These are phyloP conservation scores for Trypanosoma vivax DNA, from an alignment of 208 protist species.

Conservation along the genomic window DNA sequence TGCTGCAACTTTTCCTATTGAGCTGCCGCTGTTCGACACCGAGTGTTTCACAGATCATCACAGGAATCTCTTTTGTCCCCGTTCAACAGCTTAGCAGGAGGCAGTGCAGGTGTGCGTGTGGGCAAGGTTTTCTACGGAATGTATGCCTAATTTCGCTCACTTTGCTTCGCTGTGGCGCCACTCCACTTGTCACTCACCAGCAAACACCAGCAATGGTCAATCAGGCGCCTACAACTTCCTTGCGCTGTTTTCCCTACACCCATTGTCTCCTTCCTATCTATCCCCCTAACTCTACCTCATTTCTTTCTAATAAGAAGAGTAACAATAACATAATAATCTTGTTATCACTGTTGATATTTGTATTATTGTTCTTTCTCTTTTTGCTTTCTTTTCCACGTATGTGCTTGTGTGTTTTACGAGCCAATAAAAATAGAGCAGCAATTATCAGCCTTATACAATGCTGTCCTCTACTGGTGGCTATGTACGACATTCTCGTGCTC, in stretches of 20 bases:
- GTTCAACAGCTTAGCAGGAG: too few relatives aligned
- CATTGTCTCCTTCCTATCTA: not conserved
- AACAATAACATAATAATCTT: not conserved
- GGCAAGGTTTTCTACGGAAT: too few relatives aligned
- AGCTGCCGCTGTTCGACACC: too few relatives aligned
- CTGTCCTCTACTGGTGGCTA: conserved; percentile 58
- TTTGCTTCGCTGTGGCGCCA: too few relatives aligned
- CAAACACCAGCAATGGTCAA: too few relatives aligned
- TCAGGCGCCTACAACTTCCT: not conserved
- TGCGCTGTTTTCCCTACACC: not conserved
- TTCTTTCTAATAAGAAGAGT: not conserved
- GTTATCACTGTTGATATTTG: not conserved
- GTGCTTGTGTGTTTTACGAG: not conserved
- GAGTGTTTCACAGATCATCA: too few relatives aligned
- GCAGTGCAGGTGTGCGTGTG: too few relatives aligned
- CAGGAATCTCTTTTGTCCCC: too few relatives aligned
- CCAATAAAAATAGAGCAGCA: not conserved
- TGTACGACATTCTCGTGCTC: conserved; percentile 21
- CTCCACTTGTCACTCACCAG: too few relatives aligned
- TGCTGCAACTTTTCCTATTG: not conserved
- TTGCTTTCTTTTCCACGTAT: not conserved
- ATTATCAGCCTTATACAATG: conserved; percentile 24
- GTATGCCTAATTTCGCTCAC: too few relatives aligned
- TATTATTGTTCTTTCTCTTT: not conserved
- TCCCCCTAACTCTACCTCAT: not conserved